Evolutionary conservation across 805 yeast genomes (phyloP).

Genomic region (Cyberlindnera veronae): DNA sequence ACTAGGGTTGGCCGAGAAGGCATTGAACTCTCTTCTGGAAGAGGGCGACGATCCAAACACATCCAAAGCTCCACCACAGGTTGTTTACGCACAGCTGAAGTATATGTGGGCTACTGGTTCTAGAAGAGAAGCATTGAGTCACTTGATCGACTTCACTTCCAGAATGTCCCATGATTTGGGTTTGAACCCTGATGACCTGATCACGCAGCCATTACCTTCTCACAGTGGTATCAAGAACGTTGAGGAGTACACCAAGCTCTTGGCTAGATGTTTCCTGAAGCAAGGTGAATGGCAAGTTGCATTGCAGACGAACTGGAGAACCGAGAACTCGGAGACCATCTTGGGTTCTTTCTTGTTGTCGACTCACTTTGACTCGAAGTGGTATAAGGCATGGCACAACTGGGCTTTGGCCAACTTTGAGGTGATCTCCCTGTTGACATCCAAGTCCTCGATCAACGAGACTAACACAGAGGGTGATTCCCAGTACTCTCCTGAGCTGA

Average conservation of each 20-base stretch:
- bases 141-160: slow-evolving; percentile 85
- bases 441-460: slow-evolving; percentile 32
- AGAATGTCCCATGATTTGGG: slow-evolving; percentile 88
- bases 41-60: slow-evolving; percentile 56
- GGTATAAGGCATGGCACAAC: slow-evolving; percentile 99
- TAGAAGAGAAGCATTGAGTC: slow-evolving; percentile 79
- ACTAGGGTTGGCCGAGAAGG: slow-evolving; percentile 86
- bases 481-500: slow-evolving; percentile 46
- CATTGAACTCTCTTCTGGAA: slow-evolving; percentile 74
- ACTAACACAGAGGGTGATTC: slow-evolving; percentile 25
- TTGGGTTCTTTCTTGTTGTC: slow-evolving; percentile 90
- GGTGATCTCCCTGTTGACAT: slow-evolving; percentile 66
- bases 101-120: slow-evolving; percentile 97
- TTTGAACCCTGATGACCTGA: slow-evolving; percentile 79
- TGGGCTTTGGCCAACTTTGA: slow-evolving; percentile 99
- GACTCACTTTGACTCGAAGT: slow-evolving; percentile 85
- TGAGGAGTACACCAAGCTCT: slow-evolving; percentile 74
- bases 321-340: slow-evolving; percentile 74
- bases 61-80: slow-evolving; percentile 91
- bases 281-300: slow-evolving; percentile 99
- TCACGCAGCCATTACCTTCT: slow-evolving; percentile 80
- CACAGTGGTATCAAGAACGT: slow-evolving; percentile 58
- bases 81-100: slow-evolving; percentile 94
- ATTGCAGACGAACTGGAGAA: slow-evolving; percentile 74
- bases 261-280: slow-evolving; percentile 92